These are phyloP conservation scores for Plectranthus barbatus DNA, from an alignment of 257 asterid genomes.

Conservation along the genomic window DNA sequence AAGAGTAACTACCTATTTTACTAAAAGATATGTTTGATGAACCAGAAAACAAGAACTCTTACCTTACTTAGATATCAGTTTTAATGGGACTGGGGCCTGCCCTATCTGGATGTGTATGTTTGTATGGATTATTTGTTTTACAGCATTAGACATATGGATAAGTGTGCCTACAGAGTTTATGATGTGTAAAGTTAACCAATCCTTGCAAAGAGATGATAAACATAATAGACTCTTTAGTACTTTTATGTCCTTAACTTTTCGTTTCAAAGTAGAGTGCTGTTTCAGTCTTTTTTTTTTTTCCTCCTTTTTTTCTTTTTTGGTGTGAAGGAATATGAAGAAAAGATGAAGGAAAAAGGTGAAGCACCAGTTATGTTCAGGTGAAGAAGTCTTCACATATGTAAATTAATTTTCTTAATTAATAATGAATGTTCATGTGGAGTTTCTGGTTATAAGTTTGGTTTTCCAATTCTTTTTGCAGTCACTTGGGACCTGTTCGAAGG, in stretches of 20 bases:
- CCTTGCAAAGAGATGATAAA: background rate
- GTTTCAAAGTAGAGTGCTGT: slow-evolving; percentile 8
- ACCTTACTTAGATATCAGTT: background rate
- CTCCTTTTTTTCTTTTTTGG: slow-evolving; percentile 5
- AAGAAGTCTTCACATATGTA: slow-evolving; percentile 14
- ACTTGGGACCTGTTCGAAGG: slow-evolving; percentile 81
- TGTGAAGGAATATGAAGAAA: slow-evolving; percentile 82
- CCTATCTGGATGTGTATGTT: background rate
- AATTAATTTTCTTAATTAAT: background rate
- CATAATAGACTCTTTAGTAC: background rate
- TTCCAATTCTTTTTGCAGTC: slow-evolving; percentile 49
- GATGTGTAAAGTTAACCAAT: slow-evolving; percentile 3
- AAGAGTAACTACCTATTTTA: background rate
- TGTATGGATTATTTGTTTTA: too few relatives aligned
- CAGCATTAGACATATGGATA: background rate
- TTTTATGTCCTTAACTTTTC: background rate
- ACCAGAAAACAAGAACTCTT: background rate
- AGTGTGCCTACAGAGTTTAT: background rate
- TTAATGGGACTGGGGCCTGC: background rate
- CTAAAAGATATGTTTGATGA: background rate
- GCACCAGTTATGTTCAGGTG: slow-evolving; percentile 98
- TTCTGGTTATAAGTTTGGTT: slow-evolving; percentile 4
- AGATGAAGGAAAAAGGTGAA: slow-evolving; percentile 91
- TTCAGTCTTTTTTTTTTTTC: slow-evolving; percentile 7
- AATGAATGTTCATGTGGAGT: slow-evolving; percentile 6